These are phyloP conservation scores for Cutaneotrichosporon spelunceum DNA, from an alignment of 1,284 basidiomycete species.

Conservation along the genomic window DNA sequence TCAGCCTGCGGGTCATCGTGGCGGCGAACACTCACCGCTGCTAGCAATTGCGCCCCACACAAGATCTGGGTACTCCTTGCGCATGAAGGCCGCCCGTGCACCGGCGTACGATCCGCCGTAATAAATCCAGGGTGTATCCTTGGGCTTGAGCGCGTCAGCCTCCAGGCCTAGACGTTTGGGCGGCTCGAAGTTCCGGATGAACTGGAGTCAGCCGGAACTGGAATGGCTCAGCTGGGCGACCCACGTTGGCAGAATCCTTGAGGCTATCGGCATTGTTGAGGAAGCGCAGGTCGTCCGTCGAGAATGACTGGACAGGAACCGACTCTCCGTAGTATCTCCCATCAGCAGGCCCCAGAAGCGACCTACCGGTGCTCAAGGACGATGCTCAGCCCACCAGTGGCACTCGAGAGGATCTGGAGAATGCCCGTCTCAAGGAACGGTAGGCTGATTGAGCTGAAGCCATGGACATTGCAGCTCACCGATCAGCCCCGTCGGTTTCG, in stretches of 20 bases:
- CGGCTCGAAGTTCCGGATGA: constrained; percentile 77
- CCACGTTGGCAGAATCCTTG: constrained; percentile 73
- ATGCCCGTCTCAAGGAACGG: constrained; percentile 62
- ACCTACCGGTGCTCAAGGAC: constrained; percentile 81
- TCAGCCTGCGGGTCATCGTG: not conserved
- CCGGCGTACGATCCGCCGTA: constrained; percentile 84
- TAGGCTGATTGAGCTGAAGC: constrained; percentile 29
- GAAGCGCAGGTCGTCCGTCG: constrained; percentile 76
- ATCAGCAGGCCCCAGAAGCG: not conserved
- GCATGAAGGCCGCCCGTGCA: constrained; percentile 90
- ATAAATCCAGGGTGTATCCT: constrained; percentile 79
- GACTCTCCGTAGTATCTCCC: constrained; percentile 61
- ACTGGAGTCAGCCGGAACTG: constrained; percentile 53
- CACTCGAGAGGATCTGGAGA: constrained; percentile 74
- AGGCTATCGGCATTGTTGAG: constrained; percentile 84
- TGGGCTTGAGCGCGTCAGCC: constrained; percentile 55
- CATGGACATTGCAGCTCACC: constrained; percentile 23
- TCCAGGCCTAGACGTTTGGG: constrained; percentile 59
- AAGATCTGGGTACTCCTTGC: constrained; percentile 66
- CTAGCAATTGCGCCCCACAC: constrained; percentile 90
- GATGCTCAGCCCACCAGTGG: constrained; percentile 76
- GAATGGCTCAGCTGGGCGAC: constrained; percentile 10
- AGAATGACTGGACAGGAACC: constrained; percentile 63
- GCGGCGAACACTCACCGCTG: constrained; percentile 56
- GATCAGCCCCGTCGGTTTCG: constrained; percentile 59